A percentile compares a stretch with the other conserved stretches of the same genome.
These are phyloP conservation scores for Apiotrichum porosum DNA, from an alignment of 1,284 basidiomycete species.

Conservation along the genomic window DNA sequence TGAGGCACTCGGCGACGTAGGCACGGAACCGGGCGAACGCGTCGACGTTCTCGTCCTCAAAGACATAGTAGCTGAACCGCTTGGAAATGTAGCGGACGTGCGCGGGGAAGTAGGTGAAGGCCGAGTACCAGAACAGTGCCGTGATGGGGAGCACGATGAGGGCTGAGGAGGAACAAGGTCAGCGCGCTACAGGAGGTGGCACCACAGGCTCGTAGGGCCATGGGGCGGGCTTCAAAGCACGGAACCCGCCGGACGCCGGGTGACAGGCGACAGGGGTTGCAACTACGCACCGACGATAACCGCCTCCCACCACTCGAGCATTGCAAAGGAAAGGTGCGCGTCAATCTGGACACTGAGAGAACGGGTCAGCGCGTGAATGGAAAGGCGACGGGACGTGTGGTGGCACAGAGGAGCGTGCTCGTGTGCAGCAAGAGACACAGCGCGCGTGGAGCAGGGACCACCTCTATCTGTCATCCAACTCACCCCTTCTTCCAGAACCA, in stretches of 20 bases:
- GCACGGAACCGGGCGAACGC: conserved; percentile 3
- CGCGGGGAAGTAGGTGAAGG: conserved; percentile 44
- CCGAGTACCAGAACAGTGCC: conserved; percentile 45
- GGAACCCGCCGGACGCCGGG: no score
- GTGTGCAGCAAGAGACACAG: no score
- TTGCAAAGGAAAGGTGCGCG: conserved; percentile 38
- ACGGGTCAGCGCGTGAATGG: no score
- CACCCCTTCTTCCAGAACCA: conserved; percentile 31
- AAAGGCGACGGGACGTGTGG: no score
- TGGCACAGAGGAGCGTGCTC: no score
- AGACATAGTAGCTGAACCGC: conserved; percentile 48
- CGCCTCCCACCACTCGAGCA: conserved; percentile 48
- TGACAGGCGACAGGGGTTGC: no score
- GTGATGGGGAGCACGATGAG: conserved; percentile 34
- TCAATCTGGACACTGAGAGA: conserved; percentile 36
- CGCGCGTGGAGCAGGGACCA: no score
- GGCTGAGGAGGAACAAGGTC: no score
- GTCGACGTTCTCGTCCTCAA: conserved; percentile 41
- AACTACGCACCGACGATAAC: conserved; percentile 43
- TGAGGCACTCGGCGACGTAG: conserved; percentile 12
- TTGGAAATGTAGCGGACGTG: conserved; percentile 44
- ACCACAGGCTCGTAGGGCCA: no score
- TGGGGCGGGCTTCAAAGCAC: no score
- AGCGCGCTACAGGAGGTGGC: no score
- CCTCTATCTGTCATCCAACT: conserved; percentile 6